phyloP scores from a whole-genome alignment of 139 green algal genomes.

The Picochlorum sp. region DNA sequence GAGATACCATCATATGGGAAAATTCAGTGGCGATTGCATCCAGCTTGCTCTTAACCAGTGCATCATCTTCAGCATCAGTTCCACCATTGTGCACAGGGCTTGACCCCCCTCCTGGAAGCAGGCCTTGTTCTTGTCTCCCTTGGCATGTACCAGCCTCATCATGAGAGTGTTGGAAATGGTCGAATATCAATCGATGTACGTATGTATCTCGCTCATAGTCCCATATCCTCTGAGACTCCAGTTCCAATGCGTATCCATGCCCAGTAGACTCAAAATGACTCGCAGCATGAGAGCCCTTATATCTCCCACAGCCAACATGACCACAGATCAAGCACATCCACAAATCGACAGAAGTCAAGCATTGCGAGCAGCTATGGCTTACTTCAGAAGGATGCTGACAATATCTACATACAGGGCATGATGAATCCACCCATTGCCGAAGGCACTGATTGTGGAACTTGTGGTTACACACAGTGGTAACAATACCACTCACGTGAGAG shows the following conservation, averaged over 20 bases:
- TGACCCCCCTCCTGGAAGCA: constrained; percentile 23
- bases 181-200: constrained; percentile 90
- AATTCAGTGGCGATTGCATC: constrained; percentile 74
- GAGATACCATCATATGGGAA: constrained; percentile 77
- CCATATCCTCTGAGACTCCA: constrained; percentile 82
- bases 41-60: constrained; percentile 46
- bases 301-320: constrained; percentile 86
- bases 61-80: constrained; percentile 53
- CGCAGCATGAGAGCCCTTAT: constrained; percentile 66
- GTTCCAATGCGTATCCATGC: constrained; percentile 90
- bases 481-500: constrained; percentile 80
- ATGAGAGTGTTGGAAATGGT: constrained; percentile 84
- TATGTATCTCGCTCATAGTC: constrained; percentile 94
- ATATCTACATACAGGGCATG: constrained; percentile 87
- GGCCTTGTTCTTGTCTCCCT: background rate
- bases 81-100: background rate
- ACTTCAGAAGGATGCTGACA: constrained; percentile 28
- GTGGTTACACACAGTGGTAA: constrained; percentile 67
- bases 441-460: constrained; percentile 90
- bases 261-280: constrained; percentile 70
- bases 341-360: constrained; percentile 59
- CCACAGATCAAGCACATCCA: constrained; percentile 99
- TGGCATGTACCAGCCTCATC: constrained; percentile 49
- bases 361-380: constrained; percentile 49
- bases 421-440: constrained; percentile 77